Percentiles rank a stretch among this genome's conserved stretches.
These are phyloP conservation scores for Cyberlindnera suaveolens DNA, from an alignment of 805 yeast genomes.

Conservation along the genomic window DNA sequence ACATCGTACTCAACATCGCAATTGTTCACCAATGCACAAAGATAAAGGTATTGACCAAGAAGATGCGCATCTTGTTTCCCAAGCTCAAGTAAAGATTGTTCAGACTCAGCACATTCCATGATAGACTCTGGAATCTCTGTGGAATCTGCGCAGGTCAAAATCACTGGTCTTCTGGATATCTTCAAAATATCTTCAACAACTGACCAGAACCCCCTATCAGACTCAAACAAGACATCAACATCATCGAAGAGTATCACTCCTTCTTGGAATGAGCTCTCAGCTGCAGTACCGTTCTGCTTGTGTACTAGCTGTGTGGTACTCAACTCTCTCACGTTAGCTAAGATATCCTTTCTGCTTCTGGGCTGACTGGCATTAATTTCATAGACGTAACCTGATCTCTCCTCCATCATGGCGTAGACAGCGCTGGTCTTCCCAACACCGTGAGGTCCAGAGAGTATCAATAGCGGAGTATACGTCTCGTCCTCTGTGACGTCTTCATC, in stretches of 20 bases:
- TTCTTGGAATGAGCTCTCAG: slow-evolving; percentile 33
- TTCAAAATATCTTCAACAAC: slow-evolving; percentile 56
- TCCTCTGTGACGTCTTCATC: slow-evolving; percentile 19
- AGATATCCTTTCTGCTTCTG: slow-evolving; percentile 67
- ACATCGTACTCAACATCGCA: slow-evolving; percentile 27
- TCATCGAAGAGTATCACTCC: slow-evolving; percentile 81
- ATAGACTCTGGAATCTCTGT: slow-evolving; percentile 42
- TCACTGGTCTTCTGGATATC: slow-evolving; percentile 61
- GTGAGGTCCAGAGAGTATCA: slow-evolving; percentile 61
- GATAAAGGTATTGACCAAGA: slow-evolving; percentile 34
- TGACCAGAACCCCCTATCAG: slow-evolving; percentile 78
- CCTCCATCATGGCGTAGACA: slow-evolving; percentile 59
- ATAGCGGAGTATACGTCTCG: slow-evolving; percentile 48
- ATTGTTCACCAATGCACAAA: slow-evolving; percentile 32
- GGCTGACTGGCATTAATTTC: slow-evolving; percentile 75
- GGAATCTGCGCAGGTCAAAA: slow-evolving; percentile 54
- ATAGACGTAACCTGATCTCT: slow-evolving; percentile 63
- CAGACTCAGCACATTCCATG: slow-evolving; percentile 38
- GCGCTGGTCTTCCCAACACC: slow-evolving; percentile 80
- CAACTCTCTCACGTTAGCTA: slow-evolving; percentile 62
- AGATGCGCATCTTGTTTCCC: slow-evolving; percentile 12
- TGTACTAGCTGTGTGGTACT: slow-evolving; percentile 81
- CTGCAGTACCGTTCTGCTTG: slow-evolving; percentile 21
- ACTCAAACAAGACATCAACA: slow-evolving; percentile 69
- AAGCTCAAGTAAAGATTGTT: slow-evolving; percentile 33